Conservation (phyloP, 2,329 filamentous ascomycete species). For the Colletotrichum melonis region DNA sequence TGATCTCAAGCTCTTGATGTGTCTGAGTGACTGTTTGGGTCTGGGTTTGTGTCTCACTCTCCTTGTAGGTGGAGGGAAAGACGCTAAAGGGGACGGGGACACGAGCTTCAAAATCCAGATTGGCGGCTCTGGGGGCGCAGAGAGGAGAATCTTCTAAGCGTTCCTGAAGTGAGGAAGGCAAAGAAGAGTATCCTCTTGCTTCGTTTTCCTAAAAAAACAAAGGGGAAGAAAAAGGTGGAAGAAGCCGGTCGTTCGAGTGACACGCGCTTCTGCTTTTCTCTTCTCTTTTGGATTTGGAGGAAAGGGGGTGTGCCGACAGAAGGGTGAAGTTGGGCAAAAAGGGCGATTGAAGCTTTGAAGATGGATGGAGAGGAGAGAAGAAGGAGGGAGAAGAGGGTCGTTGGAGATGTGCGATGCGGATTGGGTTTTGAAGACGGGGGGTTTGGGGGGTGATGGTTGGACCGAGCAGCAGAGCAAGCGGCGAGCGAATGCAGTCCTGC, state of each 20-base stretch:
- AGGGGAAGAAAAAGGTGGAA: conserved; percentile 55
- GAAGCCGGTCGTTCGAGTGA: conserved; percentile 40
- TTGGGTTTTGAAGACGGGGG: conserved; percentile 40
- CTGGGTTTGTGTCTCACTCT: conserved; percentile 52
- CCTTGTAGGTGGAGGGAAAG: conserved; percentile 97
- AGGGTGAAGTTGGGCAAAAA: conserved; percentile 23
- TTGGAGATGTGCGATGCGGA: conserved; percentile 36
- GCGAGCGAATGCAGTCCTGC: neutral
- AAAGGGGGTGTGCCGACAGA: conserved; percentile 19
- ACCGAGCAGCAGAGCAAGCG: conserved; percentile 20
- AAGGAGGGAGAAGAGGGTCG: conserved; percentile 36
- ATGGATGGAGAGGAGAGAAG: conserved; percentile 35
- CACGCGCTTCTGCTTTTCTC: conserved; percentile 38
- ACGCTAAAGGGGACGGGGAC: conserved; percentile 99
- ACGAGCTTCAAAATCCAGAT: conserved; percentile 99
- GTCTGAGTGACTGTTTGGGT: conserved; percentile 65
- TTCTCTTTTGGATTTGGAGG: conserved; percentile 37
- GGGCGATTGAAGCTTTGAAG: conserved; percentile 32
- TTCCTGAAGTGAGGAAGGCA: conserved; percentile 70
- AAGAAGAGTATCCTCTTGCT: conserved; percentile 77
- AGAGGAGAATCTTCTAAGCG: conserved; percentile 71
- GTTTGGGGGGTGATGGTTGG: conserved; percentile 34
- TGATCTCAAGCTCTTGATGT: conserved; percentile 91
- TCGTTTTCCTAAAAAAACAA: conserved; percentile 68
- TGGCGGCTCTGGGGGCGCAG: conserved; percentile 82